Evolutionary conservation across 176 grass and related monocot genomes (phyloP).

Genomic region (Cenchrus americanus): DNA sequence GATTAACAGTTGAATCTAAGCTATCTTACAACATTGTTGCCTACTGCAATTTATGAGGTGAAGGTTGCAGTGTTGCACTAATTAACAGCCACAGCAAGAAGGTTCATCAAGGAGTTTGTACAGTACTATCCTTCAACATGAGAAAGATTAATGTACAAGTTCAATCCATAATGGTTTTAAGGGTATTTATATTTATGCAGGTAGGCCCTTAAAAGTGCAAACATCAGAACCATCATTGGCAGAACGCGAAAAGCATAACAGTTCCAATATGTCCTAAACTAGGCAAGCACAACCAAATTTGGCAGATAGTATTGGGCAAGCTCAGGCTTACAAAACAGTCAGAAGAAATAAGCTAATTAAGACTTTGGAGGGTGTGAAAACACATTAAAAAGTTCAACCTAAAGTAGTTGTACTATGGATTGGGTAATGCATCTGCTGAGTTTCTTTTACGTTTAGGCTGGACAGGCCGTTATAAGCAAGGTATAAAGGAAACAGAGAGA

Average conservation of each 20-base stretch:
- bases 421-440: not conserved
- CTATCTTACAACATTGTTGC: not conserved
- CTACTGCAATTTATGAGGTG: not conserved
- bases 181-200: not conserved
- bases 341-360: not conserved
- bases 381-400: not conserved
- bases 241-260: constrained; percentile 14
- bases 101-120: constrained; percentile 13
- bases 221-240: not conserved
- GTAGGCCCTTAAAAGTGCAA: not conserved
- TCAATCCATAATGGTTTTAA: not conserved
- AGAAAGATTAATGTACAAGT: not conserved
- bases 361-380: not conserved
- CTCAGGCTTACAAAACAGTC: not conserved
- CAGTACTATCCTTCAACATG: not conserved
- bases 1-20: not conserved
- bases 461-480: not conserved
- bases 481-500: not conserved
- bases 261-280: not conserved
- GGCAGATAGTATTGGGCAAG: not conserved
- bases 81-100: not conserved
- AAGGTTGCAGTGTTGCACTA: not conserved
- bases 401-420: not conserved
- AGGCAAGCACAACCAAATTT: not conserved
- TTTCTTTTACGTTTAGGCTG: not conserved